Evolutionary conservation across 495 filamentous ascomycete species (phyloP), one percentile per base, ranked within the genome.

Genomic region (Penicillium longicatenatum): DNA sequence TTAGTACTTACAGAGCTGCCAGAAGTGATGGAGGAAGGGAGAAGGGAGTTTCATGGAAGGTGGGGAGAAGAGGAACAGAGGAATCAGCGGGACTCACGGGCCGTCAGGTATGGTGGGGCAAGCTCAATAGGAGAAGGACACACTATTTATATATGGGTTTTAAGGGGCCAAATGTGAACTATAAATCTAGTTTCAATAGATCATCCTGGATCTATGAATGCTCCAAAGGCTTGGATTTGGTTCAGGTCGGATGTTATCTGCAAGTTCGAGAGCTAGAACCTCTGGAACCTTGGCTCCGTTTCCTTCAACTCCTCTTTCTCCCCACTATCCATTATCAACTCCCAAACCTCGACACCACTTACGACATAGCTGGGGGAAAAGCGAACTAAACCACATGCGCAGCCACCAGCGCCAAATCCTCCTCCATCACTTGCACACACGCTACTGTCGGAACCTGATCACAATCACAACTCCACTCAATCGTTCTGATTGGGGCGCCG

Each of bases 321-420:
- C n/a, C n/a, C n/a, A n/a, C 19, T 20, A 7, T 43, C 41, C 19
- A 43, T n/a, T 14, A 35, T 12, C 10, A 35, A 14, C 31, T 14
- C 4, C 7, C 26, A 26, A 35, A 14, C 11, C 31, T 10, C 12
- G 4, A 11, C 2, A 3, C 31, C 31, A 12, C 3, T 10, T 12
- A 35, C 31, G 10, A 35, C 31, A 35, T 35, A n/a, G 16, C 37
- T 41, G 2, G 37, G 37, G 11, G 16, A 10, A 41, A 41, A 26
- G 4, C 24, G 3, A 26, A 35, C 31, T 35, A 35, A 35, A 12
- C 31, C 31, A 4, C 26, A 26, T 26, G 26, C 8, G 12, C 58
- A 49, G 59, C 60, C 60, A 62, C 60, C 59, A 62, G 60, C 60
- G 60, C 60, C 55, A 58, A 62, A 62, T 57, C 48, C 31, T 21